Conservation (phyloP, 2,329 filamentous ascomycete genomes). For the Dactylellina parvicollis region DNA sequence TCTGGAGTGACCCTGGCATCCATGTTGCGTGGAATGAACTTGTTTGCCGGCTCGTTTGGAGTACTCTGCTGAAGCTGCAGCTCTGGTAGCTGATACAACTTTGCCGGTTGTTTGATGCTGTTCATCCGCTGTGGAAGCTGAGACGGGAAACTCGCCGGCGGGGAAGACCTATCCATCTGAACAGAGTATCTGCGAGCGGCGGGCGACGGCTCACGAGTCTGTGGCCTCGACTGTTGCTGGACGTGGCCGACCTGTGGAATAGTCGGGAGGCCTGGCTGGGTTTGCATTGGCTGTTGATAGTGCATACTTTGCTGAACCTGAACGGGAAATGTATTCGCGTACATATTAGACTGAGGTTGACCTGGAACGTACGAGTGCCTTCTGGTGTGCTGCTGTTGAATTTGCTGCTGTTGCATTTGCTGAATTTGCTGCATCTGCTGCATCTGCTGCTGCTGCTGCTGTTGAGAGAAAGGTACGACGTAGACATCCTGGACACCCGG, state of each 20-base stretch:
- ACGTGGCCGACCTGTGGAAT: constrained; percentile 34
- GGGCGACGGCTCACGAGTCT: constrained; percentile 41
- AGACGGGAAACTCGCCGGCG: constrained; percentile 42
- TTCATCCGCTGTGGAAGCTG: constrained; percentile 49
- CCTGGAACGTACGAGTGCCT: constrained; percentile 49
- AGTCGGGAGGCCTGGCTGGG: constrained; percentile 3
- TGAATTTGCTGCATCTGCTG: constrained; percentile 23
- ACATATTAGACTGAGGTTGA: constrained; percentile 36
- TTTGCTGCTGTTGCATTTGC: constrained; percentile 37
- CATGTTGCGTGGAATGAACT: constrained; percentile 50
- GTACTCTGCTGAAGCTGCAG: constrained; percentile 27
- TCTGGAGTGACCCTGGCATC: constrained; percentile 29
- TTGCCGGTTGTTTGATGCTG: constrained; percentile 41
- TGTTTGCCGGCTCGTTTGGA: constrained; percentile 35
- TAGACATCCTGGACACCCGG: constrained; percentile 52
- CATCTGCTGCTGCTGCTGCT: constrained; percentile 23
- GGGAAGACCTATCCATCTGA: constrained; percentile 32
- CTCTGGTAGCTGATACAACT: constrained; percentile 48
- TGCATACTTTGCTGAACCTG: constrained; percentile 35
- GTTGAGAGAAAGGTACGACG: constrained; percentile 47
- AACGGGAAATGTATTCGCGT: constrained; percentile 38
- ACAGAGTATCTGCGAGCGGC: constrained; percentile 51
- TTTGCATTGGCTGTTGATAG: constrained; percentile 28
- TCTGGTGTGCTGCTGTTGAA: constrained; percentile 15
- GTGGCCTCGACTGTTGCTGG: constrained; percentile 32